A percentile compares a stretch with the other conserved stretches of the same genome.
These are phyloP conservation scores for Mortierella antarctica DNA, from an alignment of 192 early-diverging fungal genomes.

Conservation along the genomic window DNA sequence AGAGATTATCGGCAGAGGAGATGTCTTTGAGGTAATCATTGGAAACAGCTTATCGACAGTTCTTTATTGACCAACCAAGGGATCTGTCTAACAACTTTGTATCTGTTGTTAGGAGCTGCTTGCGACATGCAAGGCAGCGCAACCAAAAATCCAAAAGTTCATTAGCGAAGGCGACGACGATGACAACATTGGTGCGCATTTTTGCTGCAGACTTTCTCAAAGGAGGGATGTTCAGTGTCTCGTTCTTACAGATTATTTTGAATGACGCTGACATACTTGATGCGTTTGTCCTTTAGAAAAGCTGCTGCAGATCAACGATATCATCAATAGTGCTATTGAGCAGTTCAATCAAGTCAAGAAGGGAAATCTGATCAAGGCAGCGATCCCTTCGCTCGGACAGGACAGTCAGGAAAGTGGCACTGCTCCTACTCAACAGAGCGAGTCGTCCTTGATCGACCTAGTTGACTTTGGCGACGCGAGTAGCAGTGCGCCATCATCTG, in stretches of 20 bases:
- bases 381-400: slow-evolving; percentile 12
- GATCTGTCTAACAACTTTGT: not conserved
- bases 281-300: slow-evolving; percentile 57
- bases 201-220: not conserved
- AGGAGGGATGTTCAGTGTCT: not conserved
- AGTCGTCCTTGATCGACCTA: slow-evolving; percentile 61
- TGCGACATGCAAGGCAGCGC: slow-evolving; percentile 74
- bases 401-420: slow-evolving; percentile 7
- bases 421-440: slow-evolving; percentile 17
- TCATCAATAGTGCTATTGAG: slow-evolving; percentile 84
- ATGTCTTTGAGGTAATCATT: slow-evolving; percentile 60
- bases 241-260: not conserved
- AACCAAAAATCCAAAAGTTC: slow-evolving; percentile 82
- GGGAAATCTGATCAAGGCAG: slow-evolving; percentile 56
- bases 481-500: slow-evolving; percentile 1
- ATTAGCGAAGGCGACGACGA: slow-evolving; percentile 79
- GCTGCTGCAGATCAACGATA: slow-evolving; percentile 79
- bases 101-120: slow-evolving; percentile 65
- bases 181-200: slow-evolving; percentile 74
- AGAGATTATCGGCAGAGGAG: slow-evolving; percentile 57
- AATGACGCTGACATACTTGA: not conserved
- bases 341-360: slow-evolving; percentile 72
- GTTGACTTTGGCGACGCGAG: slow-evolving; percentile 49
- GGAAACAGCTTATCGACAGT: not conserved
- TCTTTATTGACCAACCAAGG: too few species aligned